These are phyloP conservation scores for Colletotrichum sp. DNA, from an alignment of 2,329 filamentous ascomycete genomes.

Conservation along the genomic window DNA sequence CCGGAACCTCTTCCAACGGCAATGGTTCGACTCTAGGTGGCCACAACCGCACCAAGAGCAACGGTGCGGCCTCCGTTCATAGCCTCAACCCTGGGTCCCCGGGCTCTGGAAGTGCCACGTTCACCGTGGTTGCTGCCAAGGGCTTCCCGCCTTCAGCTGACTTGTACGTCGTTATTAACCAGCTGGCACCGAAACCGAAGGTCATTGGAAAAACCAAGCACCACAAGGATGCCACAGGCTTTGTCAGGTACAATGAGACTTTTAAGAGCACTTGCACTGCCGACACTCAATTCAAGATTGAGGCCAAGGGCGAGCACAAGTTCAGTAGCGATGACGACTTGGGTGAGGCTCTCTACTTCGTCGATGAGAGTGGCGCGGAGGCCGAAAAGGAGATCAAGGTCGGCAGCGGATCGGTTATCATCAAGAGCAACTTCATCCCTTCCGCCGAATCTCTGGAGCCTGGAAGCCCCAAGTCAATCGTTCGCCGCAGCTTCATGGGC, in stretches of 20 bases:
- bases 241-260: conserved; percentile 75
- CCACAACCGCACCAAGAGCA: conserved; percentile 61
- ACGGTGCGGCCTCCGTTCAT: conserved; percentile 69
- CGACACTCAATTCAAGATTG: conserved; percentile 84
- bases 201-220: conserved; percentile 92
- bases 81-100: conserved; percentile 65
- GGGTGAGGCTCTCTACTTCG: conserved; percentile 86
- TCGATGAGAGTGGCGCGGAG: conserved; percentile 77
- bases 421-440: conserved; percentile 75
- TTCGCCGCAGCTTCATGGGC: conserved; percentile 60
- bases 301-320: conserved; percentile 83
- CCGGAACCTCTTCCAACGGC: conserved; percentile 38
- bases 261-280: conserved; percentile 81
- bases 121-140: conserved; percentile 79
- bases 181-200: conserved; percentile 73
- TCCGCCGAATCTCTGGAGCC: conserved; percentile 41
- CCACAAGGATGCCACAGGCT: conserved; percentile 73
- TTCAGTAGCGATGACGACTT: conserved; percentile 85
- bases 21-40: conserved; percentile 26
- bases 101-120: conserved; percentile 76
- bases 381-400: conserved; percentile 77
- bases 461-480: conserved; percentile 50
- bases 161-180: conserved; percentile 77
- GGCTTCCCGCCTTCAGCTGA: conserved; percentile 80
- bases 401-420: conserved; percentile 72